Base-by-base conservation (phyloP, 768 basidiomycete species). In the Hygrophorus pudorinus region DNA sequence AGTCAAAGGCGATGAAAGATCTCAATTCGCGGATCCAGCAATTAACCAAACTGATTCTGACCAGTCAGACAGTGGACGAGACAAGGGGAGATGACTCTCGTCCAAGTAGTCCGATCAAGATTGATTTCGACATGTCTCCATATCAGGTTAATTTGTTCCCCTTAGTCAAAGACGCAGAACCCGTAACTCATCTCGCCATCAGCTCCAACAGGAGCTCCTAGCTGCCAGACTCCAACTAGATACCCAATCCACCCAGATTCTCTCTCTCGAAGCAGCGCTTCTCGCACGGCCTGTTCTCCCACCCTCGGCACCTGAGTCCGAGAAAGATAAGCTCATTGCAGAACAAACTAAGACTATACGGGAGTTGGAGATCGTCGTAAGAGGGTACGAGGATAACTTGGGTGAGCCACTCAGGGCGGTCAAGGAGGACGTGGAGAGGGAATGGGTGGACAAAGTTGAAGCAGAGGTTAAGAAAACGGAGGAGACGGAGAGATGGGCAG, bases 141-240 rank as follows among this genome's bases (percentile, higher is more conserved):
- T 89, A 89, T 50, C 82, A 90, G 66, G 83, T 85, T 37, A 46
- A 66, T 56, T 24, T 32, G 5, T 35, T 43, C 32, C n/a, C 20
- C 5, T 33, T 8, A 18, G 37, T 27, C 35, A 14, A 12, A 4
- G 27, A 16, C n/a, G 27, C 35, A 41, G n/a, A 29, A 5, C 8
- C 14, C 17, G 21, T 11, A 45, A 13, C 4, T 11, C 42, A 21
- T 47, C 20, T 36, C 20, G 46, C 12, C 7, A 9, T 21, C 21
- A 90, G 81, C 71, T 94, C 1, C 89, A 92, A 65, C 86, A 93
- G 69, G 87, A 92, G 48, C 75, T 94, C 13, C 78, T 93, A 13
- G 70, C 79, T 0, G 79, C 88, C 1, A 75, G 85, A 20, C 73
- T 79, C 14, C 77, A 91, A 50, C 62, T 94, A 29, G 84, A 90